Conservation (phyloP, 2,329 filamentous ascomycete species). For the Beauveria sp. region DNA sequence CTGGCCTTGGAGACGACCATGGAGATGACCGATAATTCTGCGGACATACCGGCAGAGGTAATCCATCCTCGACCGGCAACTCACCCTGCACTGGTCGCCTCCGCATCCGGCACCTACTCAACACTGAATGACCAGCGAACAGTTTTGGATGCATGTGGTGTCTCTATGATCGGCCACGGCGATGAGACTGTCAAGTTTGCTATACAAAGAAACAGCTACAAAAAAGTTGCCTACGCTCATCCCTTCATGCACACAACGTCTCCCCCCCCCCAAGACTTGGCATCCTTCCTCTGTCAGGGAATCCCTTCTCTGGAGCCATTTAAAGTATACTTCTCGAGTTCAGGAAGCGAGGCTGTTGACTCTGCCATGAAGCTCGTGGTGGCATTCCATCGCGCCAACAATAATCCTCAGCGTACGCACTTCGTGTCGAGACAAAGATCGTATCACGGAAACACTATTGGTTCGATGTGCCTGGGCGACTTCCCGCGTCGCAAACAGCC, state of each 20-base stretch:
- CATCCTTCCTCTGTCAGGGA: not conserved
- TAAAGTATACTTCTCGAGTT: conserved; percentile 1
- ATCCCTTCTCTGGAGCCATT: not conserved
- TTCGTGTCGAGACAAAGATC: conserved; percentile 37
- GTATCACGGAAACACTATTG: conserved; percentile 49
- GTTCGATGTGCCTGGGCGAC: conserved; percentile 30
- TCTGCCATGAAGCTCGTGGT: conserved; percentile 40
- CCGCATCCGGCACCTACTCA: no score
- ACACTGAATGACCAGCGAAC: no score
- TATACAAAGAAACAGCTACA: not conserved
- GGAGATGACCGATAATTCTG: no score
- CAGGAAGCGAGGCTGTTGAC: conserved; percentile 34
- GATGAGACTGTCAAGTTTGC: not conserved
- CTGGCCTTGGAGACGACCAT: no score
- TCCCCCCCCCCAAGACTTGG: not conserved
- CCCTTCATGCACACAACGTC: not conserved
- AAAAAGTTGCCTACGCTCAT: not conserved
- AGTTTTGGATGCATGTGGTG: not conserved
- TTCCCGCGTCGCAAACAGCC: not conserved
- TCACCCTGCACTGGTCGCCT: no score
- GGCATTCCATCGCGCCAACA: conserved; percentile 39
- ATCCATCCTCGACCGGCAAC: no score
- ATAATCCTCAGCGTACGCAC: conserved; percentile 24
- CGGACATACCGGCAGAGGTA: no score
- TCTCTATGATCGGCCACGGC: not conserved